These are phyloP conservation scores for Aureobasidium uvarum DNA, from an alignment of 2,329 filamentous ascomycete species.

Conservation along the genomic window DNA sequence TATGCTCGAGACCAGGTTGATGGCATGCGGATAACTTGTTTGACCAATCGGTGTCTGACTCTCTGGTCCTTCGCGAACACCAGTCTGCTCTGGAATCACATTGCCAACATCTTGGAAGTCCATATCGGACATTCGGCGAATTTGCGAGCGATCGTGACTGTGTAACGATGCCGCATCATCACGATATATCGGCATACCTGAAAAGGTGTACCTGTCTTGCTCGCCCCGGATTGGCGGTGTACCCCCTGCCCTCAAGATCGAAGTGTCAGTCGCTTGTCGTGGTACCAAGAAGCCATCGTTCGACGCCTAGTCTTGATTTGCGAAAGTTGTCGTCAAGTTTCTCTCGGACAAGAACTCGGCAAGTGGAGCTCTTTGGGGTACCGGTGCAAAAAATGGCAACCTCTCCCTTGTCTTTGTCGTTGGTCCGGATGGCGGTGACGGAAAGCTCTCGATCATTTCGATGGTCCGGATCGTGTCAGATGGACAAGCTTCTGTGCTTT, in stretches of 20 bases:
- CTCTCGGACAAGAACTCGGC: not conserved
- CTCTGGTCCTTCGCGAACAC: too few species aligned
- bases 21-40: not conserved
- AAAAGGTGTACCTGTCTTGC: constrained; percentile 32
- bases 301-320: constrained; percentile 10
- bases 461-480: constrained; percentile 31
- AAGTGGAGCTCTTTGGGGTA: not conserved
- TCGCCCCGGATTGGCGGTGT: constrained; percentile 32
- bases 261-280: not conserved
- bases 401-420: constrained; percentile 28
- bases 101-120: not conserved
- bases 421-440: constrained; percentile 32
- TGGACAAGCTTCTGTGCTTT: constrained; percentile 4
- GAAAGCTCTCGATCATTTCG: constrained; percentile 33
- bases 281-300: not conserved
- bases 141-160: constrained; percentile 17
- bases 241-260: not conserved
- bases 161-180: constrained; percentile 31
- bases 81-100: not conserved
- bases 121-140: not conserved
- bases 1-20: too few species aligned
- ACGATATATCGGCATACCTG: constrained; percentile 33
- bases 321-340: not conserved
- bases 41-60: not conserved
- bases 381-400: constrained; percentile 22